phyloP scores from a whole-genome alignment of 148 eudicot species.

The Hydrangea macrophylla region DNA sequence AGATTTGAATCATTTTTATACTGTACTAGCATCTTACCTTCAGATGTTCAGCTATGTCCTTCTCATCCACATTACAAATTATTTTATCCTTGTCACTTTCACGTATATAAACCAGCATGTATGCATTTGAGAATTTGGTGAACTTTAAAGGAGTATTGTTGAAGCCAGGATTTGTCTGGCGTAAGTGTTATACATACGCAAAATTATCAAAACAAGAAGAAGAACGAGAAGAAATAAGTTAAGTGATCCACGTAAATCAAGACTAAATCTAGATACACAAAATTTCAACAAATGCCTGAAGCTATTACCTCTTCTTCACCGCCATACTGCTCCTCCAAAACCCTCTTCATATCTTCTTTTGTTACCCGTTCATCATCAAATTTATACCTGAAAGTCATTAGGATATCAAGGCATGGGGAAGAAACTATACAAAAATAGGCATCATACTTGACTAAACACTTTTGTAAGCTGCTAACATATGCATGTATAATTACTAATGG shows the following conservation, averaged over 20 bases:
- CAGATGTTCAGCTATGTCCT: conserved; percentile 93
- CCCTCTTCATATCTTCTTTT: conserved; percentile 88
- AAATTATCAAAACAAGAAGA: neutral
- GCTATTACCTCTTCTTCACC: conserved; percentile 91
- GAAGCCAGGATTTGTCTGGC: conserved; percentile 93
- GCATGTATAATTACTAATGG: neutral
- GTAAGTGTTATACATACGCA: conserved; percentile 60
- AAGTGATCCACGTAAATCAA: conserved; percentile 5
- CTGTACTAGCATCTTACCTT: conserved; percentile 44
- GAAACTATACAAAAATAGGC: neutral
- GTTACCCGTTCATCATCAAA: conserved; percentile 99
- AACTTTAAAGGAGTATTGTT: conserved; percentile 88
- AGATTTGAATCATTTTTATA: neutral
- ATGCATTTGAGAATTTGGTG: conserved; percentile 95
- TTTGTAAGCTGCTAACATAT: conserved; percentile 3
- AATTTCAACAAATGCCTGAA: neutral
- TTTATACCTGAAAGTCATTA: conserved; percentile 58
- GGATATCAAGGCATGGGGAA: neutral
- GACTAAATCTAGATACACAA: neutral
- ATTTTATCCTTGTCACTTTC: conserved; percentile 91
- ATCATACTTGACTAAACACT: neutral
- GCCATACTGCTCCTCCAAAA: conserved; percentile 94
- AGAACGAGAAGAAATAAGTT: conserved; percentile 5
- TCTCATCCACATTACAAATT: conserved; percentile 91
- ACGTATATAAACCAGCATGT: conserved; percentile 97